Percentiles rank a stretch among this genome's conserved stretches.
These are phyloP conservation scores for Diaporthe sp. DNA, from an alignment of 2,329 filamentous ascomycete genomes.

Conservation along the genomic window DNA sequence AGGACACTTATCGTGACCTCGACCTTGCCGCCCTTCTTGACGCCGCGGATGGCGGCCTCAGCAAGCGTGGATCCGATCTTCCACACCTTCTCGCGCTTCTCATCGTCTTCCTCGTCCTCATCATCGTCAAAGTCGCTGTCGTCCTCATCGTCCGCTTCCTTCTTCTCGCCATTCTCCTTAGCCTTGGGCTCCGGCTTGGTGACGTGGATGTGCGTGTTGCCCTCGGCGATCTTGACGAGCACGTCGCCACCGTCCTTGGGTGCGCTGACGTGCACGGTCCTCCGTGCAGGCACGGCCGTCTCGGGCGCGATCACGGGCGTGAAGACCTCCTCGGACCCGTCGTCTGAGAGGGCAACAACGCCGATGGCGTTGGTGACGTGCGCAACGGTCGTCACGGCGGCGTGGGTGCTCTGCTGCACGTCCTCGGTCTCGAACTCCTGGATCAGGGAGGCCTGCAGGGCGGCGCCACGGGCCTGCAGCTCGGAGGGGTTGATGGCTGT, in stretches of 20 bases:
- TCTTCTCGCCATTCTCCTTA: conserved; percentile 69
- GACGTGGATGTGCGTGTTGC: conserved; percentile 90
- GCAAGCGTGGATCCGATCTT: conserved; percentile 86
- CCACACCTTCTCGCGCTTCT: conserved; percentile 91
- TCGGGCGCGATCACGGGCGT: conserved; percentile 85
- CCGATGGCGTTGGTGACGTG: conserved; percentile 92
- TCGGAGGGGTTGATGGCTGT: conserved; percentile 94
- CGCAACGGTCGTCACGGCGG: conserved; percentile 92
- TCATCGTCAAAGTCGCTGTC: conserved; percentile 74
- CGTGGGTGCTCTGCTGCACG: conserved; percentile 95
- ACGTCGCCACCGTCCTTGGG: conserved; percentile 89
- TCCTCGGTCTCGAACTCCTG: conserved; percentile 94
- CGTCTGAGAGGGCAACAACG: conserved; percentile 75
- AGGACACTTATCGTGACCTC: conserved; percentile 93
- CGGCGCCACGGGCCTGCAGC: conserved; percentile 87
- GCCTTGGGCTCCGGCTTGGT: conserved; percentile 86
- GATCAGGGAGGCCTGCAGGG: conserved; percentile 94
- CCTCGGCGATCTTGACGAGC: conserved; percentile 89
- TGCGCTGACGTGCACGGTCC: conserved; percentile 82
- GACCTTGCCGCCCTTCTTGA: conserved; percentile 91
- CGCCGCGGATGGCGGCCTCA: conserved; percentile 84
- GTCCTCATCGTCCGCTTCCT: conserved; percentile 72
- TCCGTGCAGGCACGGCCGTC: conserved; percentile 89
- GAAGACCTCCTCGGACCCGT: conserved; percentile 77
- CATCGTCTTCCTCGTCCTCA: conserved; percentile 85